A percentile compares a stretch with the other conserved stretches of the same genome.
These are phyloP conservation scores for Melocanna baccifera DNA, from an alignment of 176 grass and related monocot species.

Conservation along the genomic window DNA sequence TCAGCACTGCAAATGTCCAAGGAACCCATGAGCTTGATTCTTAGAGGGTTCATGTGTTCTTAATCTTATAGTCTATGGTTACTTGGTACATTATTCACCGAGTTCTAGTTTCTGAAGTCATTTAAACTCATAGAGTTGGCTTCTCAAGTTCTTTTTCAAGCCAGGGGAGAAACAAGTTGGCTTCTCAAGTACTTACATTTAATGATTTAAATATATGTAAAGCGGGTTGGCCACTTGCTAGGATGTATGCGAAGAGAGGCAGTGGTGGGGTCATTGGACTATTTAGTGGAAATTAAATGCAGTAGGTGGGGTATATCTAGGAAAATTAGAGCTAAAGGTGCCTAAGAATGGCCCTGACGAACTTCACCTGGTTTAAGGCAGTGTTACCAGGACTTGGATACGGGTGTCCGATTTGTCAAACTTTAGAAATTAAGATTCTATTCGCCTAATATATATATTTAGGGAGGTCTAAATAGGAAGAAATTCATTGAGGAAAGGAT, in stretches of 20 bases:
- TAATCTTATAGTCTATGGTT: neutral
- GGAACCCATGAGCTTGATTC: neutral
- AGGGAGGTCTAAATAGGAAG: no score
- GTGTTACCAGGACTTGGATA: no score
- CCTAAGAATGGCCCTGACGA: neutral
- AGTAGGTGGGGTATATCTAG: neutral
- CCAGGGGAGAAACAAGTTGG: neutral
- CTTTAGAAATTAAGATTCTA: no score
- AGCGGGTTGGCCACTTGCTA: neutral
- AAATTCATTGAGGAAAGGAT: no score
- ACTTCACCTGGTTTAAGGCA: neutral
- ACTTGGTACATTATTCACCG: neutral
- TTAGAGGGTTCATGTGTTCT: neutral
- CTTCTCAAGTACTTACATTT: neutral
- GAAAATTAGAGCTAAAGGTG: neutral
- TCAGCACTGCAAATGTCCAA: neutral
- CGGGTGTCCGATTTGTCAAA: no score
- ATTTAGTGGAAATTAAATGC: neutral
- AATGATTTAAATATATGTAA: neutral
- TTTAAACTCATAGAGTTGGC: neutral
- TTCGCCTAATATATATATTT: no score
- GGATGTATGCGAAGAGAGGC: neutral
- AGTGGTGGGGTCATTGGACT: neutral
- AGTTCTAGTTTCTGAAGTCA: constrained; percentile 2
- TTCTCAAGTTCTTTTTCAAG: neutral